Evolutionary conservation across 164 flowering plant species (phyloP).

Genomic region (Protea cynaroides): DNA sequence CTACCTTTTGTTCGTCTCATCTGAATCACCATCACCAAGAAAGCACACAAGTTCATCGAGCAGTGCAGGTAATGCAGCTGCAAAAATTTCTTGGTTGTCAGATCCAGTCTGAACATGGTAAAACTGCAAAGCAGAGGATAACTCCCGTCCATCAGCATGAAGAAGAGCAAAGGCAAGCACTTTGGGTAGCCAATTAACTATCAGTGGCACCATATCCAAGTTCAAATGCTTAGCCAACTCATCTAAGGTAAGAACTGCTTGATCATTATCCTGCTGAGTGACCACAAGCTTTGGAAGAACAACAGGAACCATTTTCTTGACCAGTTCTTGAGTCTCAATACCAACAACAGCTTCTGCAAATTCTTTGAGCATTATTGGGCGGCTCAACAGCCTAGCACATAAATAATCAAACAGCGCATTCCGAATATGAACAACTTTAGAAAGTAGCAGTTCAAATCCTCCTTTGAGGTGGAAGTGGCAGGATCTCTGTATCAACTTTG

Average conservation of each 20-base stretch:
- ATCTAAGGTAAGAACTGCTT: slow-evolving; percentile 45
- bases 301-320: slow-evolving; percentile 77
- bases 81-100: slow-evolving; percentile 79
- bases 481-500: slow-evolving; percentile 61
- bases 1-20: slow-evolving; percentile 64
- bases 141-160: slow-evolving; percentile 50
- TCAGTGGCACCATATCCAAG: slow-evolving; percentile 65
- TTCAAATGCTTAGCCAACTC: slow-evolving; percentile 68
- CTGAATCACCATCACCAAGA: slow-evolving; percentile 50
- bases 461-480: slow-evolving; percentile 69
- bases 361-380: slow-evolving; percentile 66
- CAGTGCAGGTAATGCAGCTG: slow-evolving; percentile 96
- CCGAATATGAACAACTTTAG: slow-evolving; percentile 50
- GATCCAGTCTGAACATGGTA: slow-evolving; percentile 85
- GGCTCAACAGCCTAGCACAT: slow-evolving; percentile 51
- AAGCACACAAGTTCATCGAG: slow-evolving; percentile 95
- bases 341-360: slow-evolving; percentile 90
- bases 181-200: slow-evolving; percentile 83
- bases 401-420: slow-evolving; percentile 80
- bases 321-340: slow-evolving; percentile 57
- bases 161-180: slow-evolving; percentile 93
- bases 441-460: slow-evolving; percentile 56
- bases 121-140: slow-evolving; percentile 69
- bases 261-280: slow-evolving; percentile 54
- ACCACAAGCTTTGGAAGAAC: slow-evolving; percentile 94